Base-by-base conservation (phyloP, 1,284 basidiomycete species). In the Ganoderma lingzhi region DNA sequence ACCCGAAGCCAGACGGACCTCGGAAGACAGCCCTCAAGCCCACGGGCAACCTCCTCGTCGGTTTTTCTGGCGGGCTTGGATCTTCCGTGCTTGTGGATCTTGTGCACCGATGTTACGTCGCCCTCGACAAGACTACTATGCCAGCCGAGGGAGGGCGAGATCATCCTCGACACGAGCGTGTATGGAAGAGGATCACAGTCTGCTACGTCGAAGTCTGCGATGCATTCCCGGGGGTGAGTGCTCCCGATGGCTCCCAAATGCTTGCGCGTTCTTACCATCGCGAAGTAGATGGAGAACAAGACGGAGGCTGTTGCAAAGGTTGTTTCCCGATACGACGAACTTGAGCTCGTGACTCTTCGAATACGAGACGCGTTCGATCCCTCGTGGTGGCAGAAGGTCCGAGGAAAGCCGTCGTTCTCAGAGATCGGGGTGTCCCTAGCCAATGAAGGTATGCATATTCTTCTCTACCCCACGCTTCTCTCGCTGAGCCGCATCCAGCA, bases 51-150 rank as follows among this genome's bases (percentile, higher is more conserved):
- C 80, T 94, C 3, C 79, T 90, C 3, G 77, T 95, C 28, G 93
- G 85, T 0, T 87, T 89, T 70, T 94, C 93, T 41, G 93, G 93
- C 12, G 93, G 93, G 2, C 82, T 93, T 0, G 90, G 90, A 4
- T 93, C 93, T 0, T 87, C 89, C 0, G 84, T 93, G 1, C 82
- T 94, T 6, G 82, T 94, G n/a, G 90, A 94, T 76, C 81, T 93
- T 32, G 82, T 93, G 1, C 81, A 88, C 45, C 83, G 83, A 71
- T 86, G 84, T n/a, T 94, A 93, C 77, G 86, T 92, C 63, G 76
- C 82, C 1, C 78, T 81, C 30, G 77, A 78, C 53, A 66, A 75
- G 42, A 68, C 74, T 1, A 70, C 72, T 10, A 75, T 75, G 56
- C 81, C 79, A 10, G 74, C 74, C 61, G 85, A 82, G 76, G 89